Evolutionary conservation across 495 filamentous ascomycete species (phyloP).

Genomic region (Neurospora sp.): DNA sequence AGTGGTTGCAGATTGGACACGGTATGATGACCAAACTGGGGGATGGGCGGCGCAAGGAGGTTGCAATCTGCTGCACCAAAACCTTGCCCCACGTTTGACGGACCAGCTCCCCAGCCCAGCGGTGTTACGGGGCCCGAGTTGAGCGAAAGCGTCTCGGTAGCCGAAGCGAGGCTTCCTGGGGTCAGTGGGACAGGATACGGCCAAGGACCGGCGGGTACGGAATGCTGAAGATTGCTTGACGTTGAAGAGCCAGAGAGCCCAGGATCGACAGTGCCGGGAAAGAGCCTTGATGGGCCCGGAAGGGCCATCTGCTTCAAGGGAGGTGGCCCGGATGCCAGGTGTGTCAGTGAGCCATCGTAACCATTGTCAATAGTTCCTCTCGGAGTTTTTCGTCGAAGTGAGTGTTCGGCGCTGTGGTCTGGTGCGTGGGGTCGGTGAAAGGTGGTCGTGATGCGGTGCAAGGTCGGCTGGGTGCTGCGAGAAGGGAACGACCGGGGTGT

Average conservation of each 20-base stretch:
- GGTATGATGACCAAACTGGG: constrained; percentile 29
- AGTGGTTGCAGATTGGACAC: constrained; percentile 53
- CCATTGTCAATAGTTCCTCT: constrained; percentile 87
- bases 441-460: constrained; percentile 21
- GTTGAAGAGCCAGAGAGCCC: constrained; percentile 4
- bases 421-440: constrained; percentile 26
- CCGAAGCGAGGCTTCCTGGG: not conserved
- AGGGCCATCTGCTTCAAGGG: constrained; percentile 85
- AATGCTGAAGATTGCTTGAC: constrained; percentile 3
- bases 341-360: constrained; percentile 79
- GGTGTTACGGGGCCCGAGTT: constrained; percentile 3
- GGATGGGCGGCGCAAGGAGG: constrained; percentile 15
- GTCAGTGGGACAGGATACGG: constrained; percentile 8
- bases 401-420: constrained; percentile 52
- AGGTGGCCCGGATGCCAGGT: constrained; percentile 66
- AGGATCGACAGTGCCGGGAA: constrained; percentile 21
- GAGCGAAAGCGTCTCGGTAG: not conserved
- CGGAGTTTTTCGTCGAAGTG: constrained; percentile 85
- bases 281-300: constrained; percentile 33
- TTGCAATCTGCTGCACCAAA: constrained; percentile 7
- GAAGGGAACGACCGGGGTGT: constrained; percentile 30
- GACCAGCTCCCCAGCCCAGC: constrained; percentile 15
- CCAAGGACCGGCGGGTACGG: constrained; percentile 12
- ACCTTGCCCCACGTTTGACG: constrained; percentile 4
- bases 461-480: constrained; percentile 26